These are phyloP conservation scores for Aspergillus sp. DNA, from an alignment of 2,329 filamentous ascomycete species.

Conservation along the genomic window DNA sequence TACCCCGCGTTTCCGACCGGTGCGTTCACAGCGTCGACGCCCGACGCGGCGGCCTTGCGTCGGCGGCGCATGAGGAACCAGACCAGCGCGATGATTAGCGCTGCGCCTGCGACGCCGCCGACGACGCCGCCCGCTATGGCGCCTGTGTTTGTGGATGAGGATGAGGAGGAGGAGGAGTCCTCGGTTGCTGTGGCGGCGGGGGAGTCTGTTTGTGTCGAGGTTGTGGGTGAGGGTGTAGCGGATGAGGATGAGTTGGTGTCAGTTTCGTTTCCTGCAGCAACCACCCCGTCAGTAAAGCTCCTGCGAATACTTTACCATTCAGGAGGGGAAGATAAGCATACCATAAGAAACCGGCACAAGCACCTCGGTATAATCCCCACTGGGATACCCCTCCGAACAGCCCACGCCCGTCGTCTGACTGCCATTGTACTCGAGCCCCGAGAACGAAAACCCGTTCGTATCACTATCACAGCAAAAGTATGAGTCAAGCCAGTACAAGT, in stretches of 20 bases:
- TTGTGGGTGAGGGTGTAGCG: background rate
- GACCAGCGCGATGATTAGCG: background rate
- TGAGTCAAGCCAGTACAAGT: background rate
- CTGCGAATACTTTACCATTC: background rate
- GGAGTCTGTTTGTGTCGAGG: background rate
- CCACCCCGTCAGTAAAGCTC: background rate
- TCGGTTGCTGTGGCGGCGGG: background rate
- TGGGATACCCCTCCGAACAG: background rate
- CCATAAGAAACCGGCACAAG: background rate
- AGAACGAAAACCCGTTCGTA: background rate
- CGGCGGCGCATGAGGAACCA: background rate
- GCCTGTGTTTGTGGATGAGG: background rate
- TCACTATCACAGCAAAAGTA: constrained; percentile 2
- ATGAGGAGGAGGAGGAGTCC: background rate
- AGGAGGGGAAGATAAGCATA: background rate
- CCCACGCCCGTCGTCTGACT: background rate
- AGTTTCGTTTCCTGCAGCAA: background rate
- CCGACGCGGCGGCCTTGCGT: background rate
- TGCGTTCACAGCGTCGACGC: too few relatives aligned
- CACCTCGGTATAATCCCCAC: background rate
- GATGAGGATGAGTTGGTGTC: background rate
- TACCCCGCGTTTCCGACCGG: too few relatives aligned
- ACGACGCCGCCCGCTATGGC: background rate
- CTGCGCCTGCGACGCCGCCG: background rate
- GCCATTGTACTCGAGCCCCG: background rate